phyloP scores from a whole-genome alignment of 1,284 basidiomycete species.

The Ustilago hordei region DNA sequence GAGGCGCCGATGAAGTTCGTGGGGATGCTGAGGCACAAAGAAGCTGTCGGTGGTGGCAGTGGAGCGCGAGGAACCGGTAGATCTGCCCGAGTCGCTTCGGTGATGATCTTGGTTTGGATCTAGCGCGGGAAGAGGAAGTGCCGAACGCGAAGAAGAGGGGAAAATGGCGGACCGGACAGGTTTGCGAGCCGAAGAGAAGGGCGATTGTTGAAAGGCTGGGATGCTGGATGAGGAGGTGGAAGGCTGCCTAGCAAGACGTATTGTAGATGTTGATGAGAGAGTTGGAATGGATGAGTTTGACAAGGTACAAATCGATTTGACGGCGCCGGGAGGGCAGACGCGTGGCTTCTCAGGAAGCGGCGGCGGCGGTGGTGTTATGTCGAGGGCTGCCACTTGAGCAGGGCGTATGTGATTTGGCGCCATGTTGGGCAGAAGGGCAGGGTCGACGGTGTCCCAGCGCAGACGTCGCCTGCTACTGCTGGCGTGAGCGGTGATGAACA shows the following conservation, averaged over 20 bases:
- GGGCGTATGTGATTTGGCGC: constrained; percentile 10
- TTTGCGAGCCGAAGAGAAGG: constrained; percentile 12
- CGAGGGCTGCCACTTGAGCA: background rate
- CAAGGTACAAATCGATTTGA: constrained; percentile 15
- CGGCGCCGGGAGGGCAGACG: background rate
- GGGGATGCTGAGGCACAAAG: constrained; percentile 39
- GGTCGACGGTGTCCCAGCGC: background rate
- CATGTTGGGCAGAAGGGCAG: constrained; percentile 18
- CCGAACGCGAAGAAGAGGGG: constrained; percentile 25
- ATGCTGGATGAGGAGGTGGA: constrained; percentile 24
- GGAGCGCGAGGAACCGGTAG: constrained; percentile 41
- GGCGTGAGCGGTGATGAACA: constrained; percentile 1
- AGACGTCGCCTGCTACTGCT: constrained; percentile 15
- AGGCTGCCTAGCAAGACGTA: constrained; percentile 22
- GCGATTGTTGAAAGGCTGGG: constrained; percentile 12
- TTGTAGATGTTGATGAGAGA: background rate
- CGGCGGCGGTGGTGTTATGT: constrained; percentile 6
- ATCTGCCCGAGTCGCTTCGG: constrained; percentile 43
- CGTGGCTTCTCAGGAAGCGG: constrained; percentile 20
- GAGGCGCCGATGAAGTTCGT: constrained; percentile 21
- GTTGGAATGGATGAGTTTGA: constrained; percentile 24
- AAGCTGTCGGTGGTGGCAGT: constrained; percentile 43
- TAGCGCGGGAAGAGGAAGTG: constrained; percentile 7
- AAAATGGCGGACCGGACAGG: constrained; percentile 19
- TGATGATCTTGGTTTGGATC: constrained; percentile 40